A percentile compares a stretch with the other conserved stretches of the same genome.
Evolutionary conservation across 148 eudicot genomes (phyloP).

Genomic region (Rhododendron henanense): DNA sequence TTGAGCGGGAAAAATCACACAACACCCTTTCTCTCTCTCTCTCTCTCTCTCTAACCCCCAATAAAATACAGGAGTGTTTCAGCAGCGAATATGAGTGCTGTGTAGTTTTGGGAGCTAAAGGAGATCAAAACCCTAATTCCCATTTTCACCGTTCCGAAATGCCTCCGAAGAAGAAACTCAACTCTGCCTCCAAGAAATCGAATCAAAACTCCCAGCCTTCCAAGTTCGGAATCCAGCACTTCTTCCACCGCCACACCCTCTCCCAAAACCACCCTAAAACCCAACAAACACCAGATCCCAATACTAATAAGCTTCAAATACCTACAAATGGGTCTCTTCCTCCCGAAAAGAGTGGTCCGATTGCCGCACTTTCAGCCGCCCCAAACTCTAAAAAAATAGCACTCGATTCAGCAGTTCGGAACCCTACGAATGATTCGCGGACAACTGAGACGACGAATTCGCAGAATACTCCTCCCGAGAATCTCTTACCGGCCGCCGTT

Average conservation of each 20-base stretch:
- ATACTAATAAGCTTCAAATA: background rate
- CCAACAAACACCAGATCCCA: background rate
- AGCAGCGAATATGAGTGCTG: background rate
- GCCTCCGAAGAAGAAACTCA: constrained; percentile 68
- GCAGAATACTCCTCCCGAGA: constrained; percentile 37
- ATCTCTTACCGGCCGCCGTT: constrained; percentile 24
- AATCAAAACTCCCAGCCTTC: constrained; percentile 52
- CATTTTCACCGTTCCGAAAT: constrained; percentile 19
- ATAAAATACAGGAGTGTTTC: too few relatives aligned
- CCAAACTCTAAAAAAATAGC: background rate
- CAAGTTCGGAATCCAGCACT: constrained; percentile 89
- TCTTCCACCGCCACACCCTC: constrained; percentile 65
- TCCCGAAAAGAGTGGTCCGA: background rate
- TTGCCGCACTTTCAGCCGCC: constrained; percentile 4
- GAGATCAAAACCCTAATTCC: constrained; percentile 3
- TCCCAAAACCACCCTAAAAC: constrained; percentile 20
- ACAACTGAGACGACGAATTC: constrained; percentile 7
- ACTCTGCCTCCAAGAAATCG: constrained; percentile 49
- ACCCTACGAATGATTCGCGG: constrained; percentile 13
- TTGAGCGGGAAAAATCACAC: too few relatives aligned
- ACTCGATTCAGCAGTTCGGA: constrained; percentile 7
- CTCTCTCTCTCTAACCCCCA: background rate
- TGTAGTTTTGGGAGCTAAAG: background rate
- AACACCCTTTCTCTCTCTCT: background rate
- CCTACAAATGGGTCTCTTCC: constrained; percentile 9